Conservation (phyloP, 176 grass and related monocot genomes). For the Avena insularis region DNA sequence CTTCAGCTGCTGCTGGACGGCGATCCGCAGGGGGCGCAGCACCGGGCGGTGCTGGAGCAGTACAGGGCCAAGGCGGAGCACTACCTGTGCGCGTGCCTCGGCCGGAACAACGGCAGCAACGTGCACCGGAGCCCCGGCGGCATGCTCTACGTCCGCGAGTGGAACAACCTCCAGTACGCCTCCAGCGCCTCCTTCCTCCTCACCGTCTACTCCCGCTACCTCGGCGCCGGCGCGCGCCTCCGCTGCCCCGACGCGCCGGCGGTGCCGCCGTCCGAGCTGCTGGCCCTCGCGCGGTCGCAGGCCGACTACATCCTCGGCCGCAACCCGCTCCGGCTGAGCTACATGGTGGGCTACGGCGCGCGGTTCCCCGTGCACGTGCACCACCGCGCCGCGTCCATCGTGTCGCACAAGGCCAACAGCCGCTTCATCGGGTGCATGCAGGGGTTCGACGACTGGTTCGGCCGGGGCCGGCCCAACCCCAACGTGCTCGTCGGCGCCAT, state of each 20-base stretch:
- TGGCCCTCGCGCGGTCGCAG: constrained; percentile 69
- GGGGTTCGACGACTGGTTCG: constrained; percentile 89
- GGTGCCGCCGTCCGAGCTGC: constrained; percentile 42
- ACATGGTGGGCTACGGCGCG: constrained; percentile 76
- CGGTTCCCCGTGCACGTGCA: constrained; percentile 70
- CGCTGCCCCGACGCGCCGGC: constrained; percentile 49
- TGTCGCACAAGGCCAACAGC: constrained; percentile 77
- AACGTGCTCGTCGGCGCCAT: constrained; percentile 84
- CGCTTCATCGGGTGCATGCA: constrained; percentile 90
- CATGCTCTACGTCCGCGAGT: constrained; percentile 80
- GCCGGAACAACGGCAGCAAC: constrained; percentile 73
- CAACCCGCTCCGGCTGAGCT: constrained; percentile 84
- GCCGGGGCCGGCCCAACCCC: constrained; percentile 52
- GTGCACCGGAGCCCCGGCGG: constrained; percentile 73
- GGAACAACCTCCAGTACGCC: constrained; percentile 91
- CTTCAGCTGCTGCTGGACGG: constrained; percentile 69
- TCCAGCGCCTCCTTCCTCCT: constrained; percentile 84
- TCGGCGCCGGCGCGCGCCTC: constrained; percentile 14
- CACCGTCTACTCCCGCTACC: constrained; percentile 67
- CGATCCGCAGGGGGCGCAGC: constrained; percentile 39
- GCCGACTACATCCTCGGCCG: constrained; percentile 83
- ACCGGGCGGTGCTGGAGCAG: constrained; percentile 57
- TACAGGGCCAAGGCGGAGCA: constrained; percentile 88
- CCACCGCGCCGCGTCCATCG: constrained; percentile 82
- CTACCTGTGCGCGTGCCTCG: constrained; percentile 82